Evolutionary conservation across 805 yeast genomes (phyloP).

Genomic region (Candida patagonica): DNA sequence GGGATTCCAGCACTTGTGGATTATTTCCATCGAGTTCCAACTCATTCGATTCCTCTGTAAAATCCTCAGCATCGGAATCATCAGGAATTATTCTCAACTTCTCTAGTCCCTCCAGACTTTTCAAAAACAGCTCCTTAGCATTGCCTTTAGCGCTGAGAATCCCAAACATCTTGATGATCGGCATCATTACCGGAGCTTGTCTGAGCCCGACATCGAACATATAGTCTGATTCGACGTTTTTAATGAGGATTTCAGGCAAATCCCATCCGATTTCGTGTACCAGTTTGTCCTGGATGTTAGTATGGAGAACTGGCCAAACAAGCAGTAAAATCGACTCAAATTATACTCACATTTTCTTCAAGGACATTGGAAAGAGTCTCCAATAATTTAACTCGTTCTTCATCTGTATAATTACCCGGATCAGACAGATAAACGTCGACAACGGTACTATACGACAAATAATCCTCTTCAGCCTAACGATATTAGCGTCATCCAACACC

Average conservation of each 20-base stretch:
- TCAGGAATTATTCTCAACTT: constrained; percentile 28
- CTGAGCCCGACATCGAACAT: constrained; percentile 6
- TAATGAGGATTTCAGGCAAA: constrained; percentile 58
- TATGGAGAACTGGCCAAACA: not conserved
- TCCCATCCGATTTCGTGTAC: constrained; percentile 83
- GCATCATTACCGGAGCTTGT: constrained; percentile 19
- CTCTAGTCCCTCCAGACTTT: constrained; percentile 55
- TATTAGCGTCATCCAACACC: not conserved
- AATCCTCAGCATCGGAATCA: constrained; percentile 17
- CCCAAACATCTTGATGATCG: constrained; percentile 46
- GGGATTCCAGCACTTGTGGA: not conserved
- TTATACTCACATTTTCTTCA: constrained; percentile 15
- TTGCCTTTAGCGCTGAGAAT: constrained; percentile 61
- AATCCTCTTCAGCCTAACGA: constrained; percentile 43
- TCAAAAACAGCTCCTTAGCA: constrained; percentile 69
- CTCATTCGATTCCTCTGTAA: constrained; percentile 9
- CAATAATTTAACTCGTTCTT: constrained; percentile 45
- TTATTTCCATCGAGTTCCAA: not conserved
- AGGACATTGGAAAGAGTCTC: constrained; percentile 37
- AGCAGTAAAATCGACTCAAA: not conserved
- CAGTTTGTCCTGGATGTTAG: constrained; percentile 35
- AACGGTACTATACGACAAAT: constrained; percentile 60
- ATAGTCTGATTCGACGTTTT: constrained; percentile 35
- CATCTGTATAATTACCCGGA: constrained; percentile 36
- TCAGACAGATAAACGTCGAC: constrained; percentile 52